Base-by-base conservation (phyloP, 352 stramenopile genomes). In the Globisporangium yorkense region DNA sequence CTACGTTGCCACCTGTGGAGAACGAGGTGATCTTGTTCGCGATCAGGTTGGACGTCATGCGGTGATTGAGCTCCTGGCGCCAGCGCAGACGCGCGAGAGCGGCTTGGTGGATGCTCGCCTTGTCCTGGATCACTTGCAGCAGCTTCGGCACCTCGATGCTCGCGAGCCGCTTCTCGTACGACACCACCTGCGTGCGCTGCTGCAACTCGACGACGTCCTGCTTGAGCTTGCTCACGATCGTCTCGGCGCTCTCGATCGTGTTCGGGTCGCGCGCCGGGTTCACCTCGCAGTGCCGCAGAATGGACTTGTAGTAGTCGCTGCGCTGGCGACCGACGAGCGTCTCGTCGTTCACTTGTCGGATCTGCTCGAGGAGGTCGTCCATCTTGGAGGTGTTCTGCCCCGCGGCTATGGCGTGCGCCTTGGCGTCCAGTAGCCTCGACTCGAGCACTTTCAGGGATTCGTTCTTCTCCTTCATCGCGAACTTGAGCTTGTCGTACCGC, bases 291-390 rank as follows among this genome's bases (percentile, higher is more conserved):
- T 93, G 79, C 2, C 84, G 77, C 43, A 93, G 44, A 43, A 93
- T 88, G 6, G 81, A 55, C 24, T 84, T 84, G 71, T 93, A 93
- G 59, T 93, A 93, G 40, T 93, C 81, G 39, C 81, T 81, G 5
- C 81, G 81, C 66, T 87, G 77, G 18, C 80, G 71, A 0, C 81
- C 79, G 37, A 86, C 48, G 21, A 70, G 59, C 21, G 84, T 80
- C 59, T 93, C 81, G 41, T 87, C 73, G 8, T 72, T 76, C 13
- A 84, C 73, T 6, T 59, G 57, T 9, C 76, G 76, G 50, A 88
- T 88, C n/a, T 76, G 82, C 24, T 91, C 78, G 8, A 79, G 69
- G 18, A 93, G 54, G 12, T 81, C 72, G 16, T 90, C 84, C 16
- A 84, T 65, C 15, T 83, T 74, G 8, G 60, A 73, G 10, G 78